Percentiles rank a stretch among this genome's conserved stretches.
Conservation (phyloP, 495 filamentous ascomycete species). For the Penicillium coprophilum region DNA sequence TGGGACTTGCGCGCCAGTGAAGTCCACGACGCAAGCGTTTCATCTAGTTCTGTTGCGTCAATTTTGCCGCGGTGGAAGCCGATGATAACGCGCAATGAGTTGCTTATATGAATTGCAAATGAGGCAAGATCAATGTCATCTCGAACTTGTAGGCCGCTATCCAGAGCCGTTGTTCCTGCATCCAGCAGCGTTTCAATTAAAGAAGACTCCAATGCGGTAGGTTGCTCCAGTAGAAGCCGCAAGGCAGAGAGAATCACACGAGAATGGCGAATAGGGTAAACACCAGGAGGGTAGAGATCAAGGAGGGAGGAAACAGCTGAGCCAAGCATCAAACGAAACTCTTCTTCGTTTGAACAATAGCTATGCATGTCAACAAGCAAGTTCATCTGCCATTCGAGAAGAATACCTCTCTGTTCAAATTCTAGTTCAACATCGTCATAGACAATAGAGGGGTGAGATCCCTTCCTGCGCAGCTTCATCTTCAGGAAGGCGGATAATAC, state of each 20-base stretch:
- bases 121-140: conserved; percentile 54
- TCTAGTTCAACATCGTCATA: conserved; percentile 46
- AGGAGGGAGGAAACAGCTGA: conserved; percentile 39
- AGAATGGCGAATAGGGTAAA: conserved; percentile 47
- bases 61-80: conserved; percentile 55
- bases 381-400: conserved; percentile 59
- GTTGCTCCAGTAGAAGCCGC: conserved; percentile 41
- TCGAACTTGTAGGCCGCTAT: conserved; percentile 34
- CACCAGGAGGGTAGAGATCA: conserved; percentile 36
- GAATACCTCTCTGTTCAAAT: conserved; percentile 38
- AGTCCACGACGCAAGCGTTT: conserved; percentile 40
- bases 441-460: conserved; percentile 24
- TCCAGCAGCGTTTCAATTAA: conserved; percentile 32
- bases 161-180: conserved; percentile 37
- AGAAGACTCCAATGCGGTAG: conserved; percentile 30
- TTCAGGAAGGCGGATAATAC: conserved; percentile 49
- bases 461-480: conserved; percentile 39
- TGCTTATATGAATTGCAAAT: conserved; percentile 59
- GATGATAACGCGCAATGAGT: conserved; percentile 52
- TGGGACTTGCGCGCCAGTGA: conserved; percentile 39
- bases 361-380: conserved; percentile 37
- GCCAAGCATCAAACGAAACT: conserved; percentile 34
- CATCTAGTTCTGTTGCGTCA: conserved; percentile 47
- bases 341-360: conserved; percentile 29
- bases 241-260: conserved; percentile 45